Base-by-base conservation (phyloP, 805 yeast genomes). In the Zygotorulaspora danielsina region DNA sequence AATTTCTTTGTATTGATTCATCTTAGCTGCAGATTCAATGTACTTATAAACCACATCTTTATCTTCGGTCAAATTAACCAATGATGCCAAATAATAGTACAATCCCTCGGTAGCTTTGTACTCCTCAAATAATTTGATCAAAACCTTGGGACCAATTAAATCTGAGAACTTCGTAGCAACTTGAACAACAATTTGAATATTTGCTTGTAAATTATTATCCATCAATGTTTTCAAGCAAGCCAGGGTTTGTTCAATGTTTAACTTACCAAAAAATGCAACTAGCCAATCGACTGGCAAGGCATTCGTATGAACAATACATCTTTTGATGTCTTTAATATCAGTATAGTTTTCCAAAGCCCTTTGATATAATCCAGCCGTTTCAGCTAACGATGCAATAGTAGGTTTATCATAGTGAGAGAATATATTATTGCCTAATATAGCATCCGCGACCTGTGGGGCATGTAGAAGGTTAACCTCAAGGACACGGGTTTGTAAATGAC, bases 391-490 rank as follows among this genome's bases (percentile, higher is more conserved):
- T 16, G 97, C 98, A 59, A 93, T 81, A 25, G 94, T 82, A 54
- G 94, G 88, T 54, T 86, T 84, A 65, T 93, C 98, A 64, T 86
- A 93, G 61, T 89, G 96, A 50, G 89, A 79, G 70, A 94, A 93
- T 86, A 93, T 90, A 45, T 81, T 80, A 65, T 90, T 93, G 45
- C 97, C 96, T 55, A 93, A 73, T 51, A 93, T 93, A 15, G 99
- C 99, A 66, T 93, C 98, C 30, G 98, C 99, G 41, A 93, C 99
- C 73, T 93, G 98, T 36, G 99, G 99, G 12, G 98, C 98, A 63
- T 89, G 94, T 60, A 86, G 65, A 61, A 93, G 72, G 65, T 93
- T 93, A 51, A 86, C 87, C 67, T 93, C 98, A 51, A 93, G 76
- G 36, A 93, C 78, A 57, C 95, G 79, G 6, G 98, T 93, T 72